phyloP scores from a whole-genome alignment of 441 rosid genomes.

The Jatropha podagrica region DNA sequence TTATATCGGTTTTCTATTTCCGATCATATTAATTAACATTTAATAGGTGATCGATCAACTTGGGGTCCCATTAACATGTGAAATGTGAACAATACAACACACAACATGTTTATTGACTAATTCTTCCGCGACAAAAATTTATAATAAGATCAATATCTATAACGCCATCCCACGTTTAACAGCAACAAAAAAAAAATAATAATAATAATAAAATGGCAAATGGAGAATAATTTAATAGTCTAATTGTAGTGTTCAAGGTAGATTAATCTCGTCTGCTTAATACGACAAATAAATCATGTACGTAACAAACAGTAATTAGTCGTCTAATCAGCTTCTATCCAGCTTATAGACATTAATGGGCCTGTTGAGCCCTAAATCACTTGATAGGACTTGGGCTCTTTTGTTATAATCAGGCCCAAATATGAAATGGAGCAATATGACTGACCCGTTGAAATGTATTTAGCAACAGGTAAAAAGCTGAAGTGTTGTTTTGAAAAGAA shows the following conservation, averaged over 20 bases:
- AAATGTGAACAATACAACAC: neutral
- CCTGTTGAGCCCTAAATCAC: neutral
- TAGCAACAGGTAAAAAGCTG: too few species aligned
- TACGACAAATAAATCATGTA: neutral
- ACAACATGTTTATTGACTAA: neutral
- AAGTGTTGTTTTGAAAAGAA: too few species aligned
- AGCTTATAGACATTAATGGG: neutral
- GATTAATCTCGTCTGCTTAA: neutral
- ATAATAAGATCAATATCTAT: too few species aligned
- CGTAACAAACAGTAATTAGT: neutral
- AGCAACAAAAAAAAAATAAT: neutral
- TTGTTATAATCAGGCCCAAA: too few species aligned
- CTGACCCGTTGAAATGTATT: too few species aligned
- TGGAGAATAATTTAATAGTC: neutral
- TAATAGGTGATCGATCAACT: neutral
- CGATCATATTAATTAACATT: neutral
- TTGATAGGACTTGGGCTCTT: neutral
- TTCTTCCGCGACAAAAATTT: neutral
- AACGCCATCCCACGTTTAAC: too few species aligned
- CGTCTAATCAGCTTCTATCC: neutral
- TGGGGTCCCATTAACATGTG: neutral
- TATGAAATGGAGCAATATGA: too few species aligned
- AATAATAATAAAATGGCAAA: neutral
- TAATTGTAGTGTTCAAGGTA: neutral
- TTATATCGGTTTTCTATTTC: too few species aligned